Conservation (phyloP, 2,329 filamentous ascomycete species). For the Coniella vitis region DNA sequence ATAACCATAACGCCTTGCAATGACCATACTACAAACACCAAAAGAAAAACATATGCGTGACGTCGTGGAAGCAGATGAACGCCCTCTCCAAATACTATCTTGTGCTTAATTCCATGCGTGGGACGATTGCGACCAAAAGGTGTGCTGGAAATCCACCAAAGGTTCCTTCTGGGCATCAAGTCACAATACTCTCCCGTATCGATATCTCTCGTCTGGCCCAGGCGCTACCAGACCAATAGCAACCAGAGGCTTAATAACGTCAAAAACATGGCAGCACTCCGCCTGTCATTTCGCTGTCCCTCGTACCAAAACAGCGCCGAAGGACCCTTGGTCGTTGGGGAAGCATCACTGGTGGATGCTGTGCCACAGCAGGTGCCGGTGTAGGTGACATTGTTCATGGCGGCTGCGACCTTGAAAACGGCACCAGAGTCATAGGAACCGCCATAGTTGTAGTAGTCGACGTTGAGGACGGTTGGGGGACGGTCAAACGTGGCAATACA, state of each 20-base stretch:
- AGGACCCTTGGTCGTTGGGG: slow-evolving; percentile 4
- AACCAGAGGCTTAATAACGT: slow-evolving; percentile 17
- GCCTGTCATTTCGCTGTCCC: slow-evolving; percentile 6
- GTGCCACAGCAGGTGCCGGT: slow-evolving; percentile 48
- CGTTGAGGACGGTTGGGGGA: slow-evolving; percentile 71
- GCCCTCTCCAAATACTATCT: too few species aligned
- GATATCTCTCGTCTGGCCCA: slow-evolving; percentile 11
- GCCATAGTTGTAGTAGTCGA: slow-evolving; percentile 78
- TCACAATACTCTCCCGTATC: slow-evolving; percentile 12
- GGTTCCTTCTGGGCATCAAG: slow-evolving; percentile 12
- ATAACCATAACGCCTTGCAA: background rate
- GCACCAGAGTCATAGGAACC: slow-evolving; percentile 49
- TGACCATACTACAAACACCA: background rate
- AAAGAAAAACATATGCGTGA: background rate
- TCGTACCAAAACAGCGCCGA: slow-evolving; percentile 14
- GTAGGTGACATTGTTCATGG: slow-evolving; percentile 68
- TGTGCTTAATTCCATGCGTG: too few species aligned
- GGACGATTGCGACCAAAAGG: too few species aligned
- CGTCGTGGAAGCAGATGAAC: too few species aligned
- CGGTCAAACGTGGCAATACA: slow-evolving; percentile 58
- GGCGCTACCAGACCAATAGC: slow-evolving; percentile 13
- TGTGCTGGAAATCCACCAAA: slow-evolving; percentile 7
- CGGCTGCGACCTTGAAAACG: slow-evolving; percentile 68
- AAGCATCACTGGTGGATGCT: slow-evolving; percentile 14
- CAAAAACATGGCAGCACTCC: slow-evolving; percentile 11